phyloP scores from a whole-genome alignment of 352 stramenopile genomes.

The Globisporangium mamillatum region DNA sequence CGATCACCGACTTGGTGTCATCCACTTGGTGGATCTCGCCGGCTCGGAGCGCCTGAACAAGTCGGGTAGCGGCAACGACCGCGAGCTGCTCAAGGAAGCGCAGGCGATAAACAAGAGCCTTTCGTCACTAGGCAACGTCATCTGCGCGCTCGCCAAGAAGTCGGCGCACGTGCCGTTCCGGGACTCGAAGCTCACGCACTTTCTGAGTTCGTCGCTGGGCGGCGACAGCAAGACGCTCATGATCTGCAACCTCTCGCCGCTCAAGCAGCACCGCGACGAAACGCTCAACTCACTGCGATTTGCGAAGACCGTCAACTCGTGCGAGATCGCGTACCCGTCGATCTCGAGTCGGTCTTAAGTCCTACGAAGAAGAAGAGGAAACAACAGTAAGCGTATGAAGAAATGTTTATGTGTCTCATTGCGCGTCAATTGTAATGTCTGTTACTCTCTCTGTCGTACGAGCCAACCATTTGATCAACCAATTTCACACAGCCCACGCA shows the following conservation, averaged over 20 bases:
- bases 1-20: slow-evolving; percentile 53
- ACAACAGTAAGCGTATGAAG: neutral
- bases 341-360: slow-evolving; percentile 36
- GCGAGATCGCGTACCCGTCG: slow-evolving; percentile 73
- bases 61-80: slow-evolving; percentile 70
- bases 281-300: slow-evolving; percentile 87
- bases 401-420: neutral
- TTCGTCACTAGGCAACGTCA: slow-evolving; percentile 80
- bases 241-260: slow-evolving; percentile 88
- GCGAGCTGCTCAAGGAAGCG: slow-evolving; percentile 81
- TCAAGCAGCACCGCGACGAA: slow-evolving; percentile 72
- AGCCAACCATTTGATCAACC: neutral
- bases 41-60: slow-evolving; percentile 83
- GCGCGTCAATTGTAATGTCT: neutral
- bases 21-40: slow-evolving; percentile 81
- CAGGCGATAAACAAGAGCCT: slow-evolving; percentile 89
- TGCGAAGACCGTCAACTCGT: slow-evolving; percentile 87
- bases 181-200: slow-evolving; percentile 88
- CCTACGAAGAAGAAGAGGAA: neutral
- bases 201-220: slow-evolving; percentile 81
- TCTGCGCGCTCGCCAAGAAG: slow-evolving; percentile 81
- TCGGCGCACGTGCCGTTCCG: slow-evolving; percentile 81
- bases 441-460: neutral
- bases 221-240: slow-evolving; percentile 89
- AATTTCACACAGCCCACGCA: neutral